These are phyloP conservation scores for Calonectria crousiana DNA, from an alignment of 2,329 filamentous ascomycete genomes.

Conservation along the genomic window DNA sequence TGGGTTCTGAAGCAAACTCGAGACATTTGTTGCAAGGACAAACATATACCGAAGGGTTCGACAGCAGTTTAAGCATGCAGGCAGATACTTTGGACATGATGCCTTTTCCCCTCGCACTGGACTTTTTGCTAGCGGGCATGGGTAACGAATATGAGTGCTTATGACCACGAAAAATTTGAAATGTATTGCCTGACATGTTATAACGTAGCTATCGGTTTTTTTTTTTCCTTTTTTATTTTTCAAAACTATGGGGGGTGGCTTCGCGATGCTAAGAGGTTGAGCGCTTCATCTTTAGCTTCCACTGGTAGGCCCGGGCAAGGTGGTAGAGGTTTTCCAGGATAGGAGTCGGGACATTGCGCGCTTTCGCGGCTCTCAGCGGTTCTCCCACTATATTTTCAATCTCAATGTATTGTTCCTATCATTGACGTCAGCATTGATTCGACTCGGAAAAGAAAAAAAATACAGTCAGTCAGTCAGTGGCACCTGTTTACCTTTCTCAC, in stretches of 20 bases:
- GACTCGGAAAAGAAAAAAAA: neutral
- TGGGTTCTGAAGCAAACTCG: constrained; percentile 16
- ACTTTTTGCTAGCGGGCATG: constrained; percentile 48
- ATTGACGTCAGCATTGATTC: constrained; percentile 19
- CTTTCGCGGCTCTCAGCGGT: constrained; percentile 37
- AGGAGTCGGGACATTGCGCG: constrained; percentile 20
- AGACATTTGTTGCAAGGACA: constrained; percentile 26
- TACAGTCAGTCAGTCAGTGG: neutral
- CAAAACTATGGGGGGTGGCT: neutral
- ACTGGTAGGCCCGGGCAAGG: constrained; percentile 37
- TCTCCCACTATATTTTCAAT: constrained; percentile 43
- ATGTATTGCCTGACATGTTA: neutral
- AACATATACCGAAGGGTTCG: constrained; percentile 34
- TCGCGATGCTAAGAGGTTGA: neutral
- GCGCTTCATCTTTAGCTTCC: constrained; percentile 33
- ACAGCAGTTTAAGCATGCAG: constrained; percentile 25
- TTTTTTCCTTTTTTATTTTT: neutral
- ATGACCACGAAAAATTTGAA: neutral
- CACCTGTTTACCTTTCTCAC: constrained; percentile 34
- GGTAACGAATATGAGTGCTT: constrained; percentile 41
- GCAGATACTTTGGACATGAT: constrained; percentile 35
- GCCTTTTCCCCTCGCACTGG: constrained; percentile 46
- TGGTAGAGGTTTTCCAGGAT: constrained; percentile 31
- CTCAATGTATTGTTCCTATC: constrained; percentile 41
- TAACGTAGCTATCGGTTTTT: neutral